Base-by-base conservation (phyloP, 352 stramenopile genomes). In the Globisporangium solare region DNA sequence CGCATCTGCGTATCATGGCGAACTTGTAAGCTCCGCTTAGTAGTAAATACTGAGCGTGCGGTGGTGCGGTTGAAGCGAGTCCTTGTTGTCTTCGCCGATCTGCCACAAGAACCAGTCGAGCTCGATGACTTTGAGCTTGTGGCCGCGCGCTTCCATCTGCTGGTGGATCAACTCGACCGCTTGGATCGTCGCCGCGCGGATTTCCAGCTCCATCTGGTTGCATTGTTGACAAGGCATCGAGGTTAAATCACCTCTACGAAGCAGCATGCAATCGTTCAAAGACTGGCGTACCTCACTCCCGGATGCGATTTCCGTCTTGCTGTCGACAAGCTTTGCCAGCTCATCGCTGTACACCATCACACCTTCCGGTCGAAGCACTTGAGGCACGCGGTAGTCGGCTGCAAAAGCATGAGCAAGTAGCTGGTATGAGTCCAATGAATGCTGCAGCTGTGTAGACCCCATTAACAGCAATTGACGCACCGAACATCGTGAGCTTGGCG, bases 31-130 rank as follows among this genome's bases (percentile, higher is more conserved):
- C 13, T 3, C 49, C 21, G 21, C 15, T 51, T 58, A 96, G 55
- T 96, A 96, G 64, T 91, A 96, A 27, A 93, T 76, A 46, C 79
- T 95, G 20, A 86, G 73, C 42, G 83, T 94, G 47, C 84, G 79
- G 64, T 96, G 88, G 63, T 96, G 83, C 27, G 82, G 79, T 51
- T 74, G 57, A 41, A 95, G 60, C n/a, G 58, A n/a, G 24, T 92
- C 72, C 53, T 92, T 95, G 58, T 63, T 73, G 52, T 82, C 62
- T 49, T 96, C 88, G 3, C 88, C 88, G 58, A 83, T 84, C 59
- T 95, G 80, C 88, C 88, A 96, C 8, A 96, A 67, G 24, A 92
- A 57, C 88, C 88, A 96, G 66, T 96, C 88, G 20, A 95, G 74
- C 56, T 95, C 84, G 40, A 89, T 79, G 21, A 94, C 79, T 32